Evolutionary conservation across 495 filamentous ascomycete genomes (phyloP), one percentile per base, ranked within the genome.

Genomic region (Daldinia loculata): DNA sequence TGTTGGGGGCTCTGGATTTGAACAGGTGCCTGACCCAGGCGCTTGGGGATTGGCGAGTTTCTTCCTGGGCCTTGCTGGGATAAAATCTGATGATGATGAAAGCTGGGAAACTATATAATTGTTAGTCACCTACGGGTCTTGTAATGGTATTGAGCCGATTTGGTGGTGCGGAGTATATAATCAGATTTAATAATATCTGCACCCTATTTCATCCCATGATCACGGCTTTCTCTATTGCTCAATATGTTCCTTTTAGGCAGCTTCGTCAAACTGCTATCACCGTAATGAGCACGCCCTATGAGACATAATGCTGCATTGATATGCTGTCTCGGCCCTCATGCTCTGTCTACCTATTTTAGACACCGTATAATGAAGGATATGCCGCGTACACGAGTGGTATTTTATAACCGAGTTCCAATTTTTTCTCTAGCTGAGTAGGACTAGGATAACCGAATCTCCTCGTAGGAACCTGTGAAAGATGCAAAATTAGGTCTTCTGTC

Each of bases 391-490:
- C 11, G 34, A n/a, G 9, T 62, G 6, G 56, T 19, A 14, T 45
- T 53, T 26, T 50, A 36, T 56, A 32, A 7, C 29, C n/a, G 26
- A 12, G 19, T 19, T 17, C 11, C n/a, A 14, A 14, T 14, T 19
- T 3, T 56, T 38, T 4, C 50, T 55, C 71, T 78, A 97, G 84
- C 93, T 97, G 63, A 97, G 86, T 66, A 97, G 82, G 45, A 98
- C 94, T 67, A 98, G 82, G 77, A 98, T 96, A 66, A 98, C 94
- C 41, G 91, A 93, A 81, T 98, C 95, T 58, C 95, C 95, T 75
- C 95, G 87, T 63, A 98, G 83, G 79, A 98, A 98, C 91, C 93
- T 97, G 74, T 57, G 30, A 11, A 39, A 24, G 45, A 26, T 32
- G 51, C 9, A 61, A 61, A 19, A 57, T 65, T 67, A 67, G 68